Base-by-base conservation (phyloP, 2,329 filamentous ascomycete species). In the Akanthomyces lecanii region DNA sequence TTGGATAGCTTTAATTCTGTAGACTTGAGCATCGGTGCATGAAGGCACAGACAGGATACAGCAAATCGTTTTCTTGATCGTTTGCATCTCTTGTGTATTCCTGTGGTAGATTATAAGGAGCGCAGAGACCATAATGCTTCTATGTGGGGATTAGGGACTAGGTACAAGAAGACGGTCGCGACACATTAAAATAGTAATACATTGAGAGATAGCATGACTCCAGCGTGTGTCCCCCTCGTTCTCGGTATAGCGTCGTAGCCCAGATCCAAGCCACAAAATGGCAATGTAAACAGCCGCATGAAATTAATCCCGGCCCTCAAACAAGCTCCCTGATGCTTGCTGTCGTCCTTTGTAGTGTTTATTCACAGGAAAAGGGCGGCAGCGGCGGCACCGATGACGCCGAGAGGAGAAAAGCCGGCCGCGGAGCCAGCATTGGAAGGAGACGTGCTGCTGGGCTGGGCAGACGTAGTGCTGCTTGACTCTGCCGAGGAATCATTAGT, bases 291-390 rank as follows among this genome's bases (percentile, higher is more conserved):
- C 30, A 57, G 40, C 54, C 23, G n/a, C 16, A 47, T 28, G 21
- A 11, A 57, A 33, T 16, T 4, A 8, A 12, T 25, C 5, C 7
- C 23, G 14, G 25, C 6, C 12, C 16, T 8, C 16, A 2, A 8
- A 36, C 8, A 36, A 11, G 33, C 33, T 36, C 4, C 2, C 10
- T 10, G 7, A 36, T 36, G 10, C 33, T 36, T 3, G 10, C 7
- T 2, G 8, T 11, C 8, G 33, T 36, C 30, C 30, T 5, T 33
- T 11, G 12, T 11, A 30, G 36, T 52, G 14, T 8, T 14, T 23
- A 36, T 61, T 40, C 53, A 61, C 48, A 61, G 21, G 18, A 53
- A 25, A 11, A 61, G 48, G n/a, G 58, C 58, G 25, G 40, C 48
- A 11, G 58, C 58, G 38, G 48, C 48, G n/a, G 58, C 58, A 30